Evolutionary conservation across 1,139 yeast species (phyloP), one percentile per base, ranked within the genome.

Genomic region (Saccharomycopsis crataegensis): DNA sequence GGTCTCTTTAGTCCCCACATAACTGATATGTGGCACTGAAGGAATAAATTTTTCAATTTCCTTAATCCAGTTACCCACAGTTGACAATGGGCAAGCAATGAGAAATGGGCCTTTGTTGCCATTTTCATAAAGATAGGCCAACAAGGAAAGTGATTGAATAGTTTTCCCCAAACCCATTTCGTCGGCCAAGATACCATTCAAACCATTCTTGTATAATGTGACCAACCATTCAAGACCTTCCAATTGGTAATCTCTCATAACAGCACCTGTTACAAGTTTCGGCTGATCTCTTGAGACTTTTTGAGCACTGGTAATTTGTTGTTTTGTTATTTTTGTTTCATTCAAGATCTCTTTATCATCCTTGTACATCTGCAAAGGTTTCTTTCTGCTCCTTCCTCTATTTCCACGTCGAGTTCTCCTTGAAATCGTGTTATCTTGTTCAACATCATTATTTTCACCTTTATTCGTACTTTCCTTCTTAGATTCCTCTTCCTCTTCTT

Each of bases 121-220:
- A 64, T 88, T 81, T 61, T 89, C 96, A 46, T 86, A 78, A 46
- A 93, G 72, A 64, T 85, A 88, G 9, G 89, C 80, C 12, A 91
- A 64, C 59, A 91, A 75, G 0, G 96, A 77, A 55, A 93, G 87
- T 48, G 94, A 85, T 66, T 91, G 96, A 11, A 91, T 69, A 0
- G 98, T 93, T 65, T 91, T 91, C 6, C 99, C 98, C 44, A 90
- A 72, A 0, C 98, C 98, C 98, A 91, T 93, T 67, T 91, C 98
- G 68, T 93, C 98, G 0, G 98, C 98, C 36, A 93, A 71, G 40
- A 93, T 90, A 2, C 99, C 99, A 68, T 93, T 93, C 38, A 93
- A 73, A 0, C 98, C 99, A 67, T 93, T 93, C 65, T 91, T 95
- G 65, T 86, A 93, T 36, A 93, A 71, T 0, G 96, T 86, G 11